Percentiles rank a stretch among this genome's conserved stretches.
These are phyloP conservation scores for Botrytis aclada DNA, from an alignment of 2,329 filamentous ascomycete genomes.

Conservation along the genomic window DNA sequence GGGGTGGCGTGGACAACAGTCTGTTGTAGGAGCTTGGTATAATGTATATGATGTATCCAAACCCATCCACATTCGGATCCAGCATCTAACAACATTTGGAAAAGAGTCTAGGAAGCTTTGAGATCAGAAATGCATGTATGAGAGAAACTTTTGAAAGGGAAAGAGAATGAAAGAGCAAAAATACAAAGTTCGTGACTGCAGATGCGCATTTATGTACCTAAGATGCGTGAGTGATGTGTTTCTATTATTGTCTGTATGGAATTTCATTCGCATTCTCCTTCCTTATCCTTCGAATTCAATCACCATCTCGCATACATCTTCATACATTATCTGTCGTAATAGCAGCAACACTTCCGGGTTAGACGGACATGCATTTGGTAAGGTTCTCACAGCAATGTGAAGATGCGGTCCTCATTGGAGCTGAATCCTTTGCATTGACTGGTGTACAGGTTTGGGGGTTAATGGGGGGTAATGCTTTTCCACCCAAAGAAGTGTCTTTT, in stretches of 20 bases:
- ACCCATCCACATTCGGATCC: neutral
- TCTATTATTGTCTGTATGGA: neutral
- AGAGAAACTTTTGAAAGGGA: neutral
- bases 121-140: neutral
- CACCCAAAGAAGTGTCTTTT: neutral
- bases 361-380: constrained; percentile 7
- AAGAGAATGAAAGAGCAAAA: neutral
- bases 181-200: neutral
- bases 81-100: neutral
- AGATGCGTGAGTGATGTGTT: neutral
- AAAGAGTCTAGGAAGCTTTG: neutral
- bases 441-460: neutral
- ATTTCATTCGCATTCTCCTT: neutral
- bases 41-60: neutral
- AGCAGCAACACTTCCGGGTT: neutral
- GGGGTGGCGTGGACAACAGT: constrained; percentile 2
- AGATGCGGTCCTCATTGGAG: neutral
- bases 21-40: constrained; percentile 1
- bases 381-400: neutral
- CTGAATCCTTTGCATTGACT: neutral
- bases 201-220: neutral
- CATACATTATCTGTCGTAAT: constrained; percentile 12
- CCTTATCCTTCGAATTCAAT: neutral
- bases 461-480: neutral
- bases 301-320: constrained; percentile 11